These are phyloP conservation scores for Lotmaria passim DNA, from an alignment of 208 protist species.

Conservation along the genomic window DNA sequence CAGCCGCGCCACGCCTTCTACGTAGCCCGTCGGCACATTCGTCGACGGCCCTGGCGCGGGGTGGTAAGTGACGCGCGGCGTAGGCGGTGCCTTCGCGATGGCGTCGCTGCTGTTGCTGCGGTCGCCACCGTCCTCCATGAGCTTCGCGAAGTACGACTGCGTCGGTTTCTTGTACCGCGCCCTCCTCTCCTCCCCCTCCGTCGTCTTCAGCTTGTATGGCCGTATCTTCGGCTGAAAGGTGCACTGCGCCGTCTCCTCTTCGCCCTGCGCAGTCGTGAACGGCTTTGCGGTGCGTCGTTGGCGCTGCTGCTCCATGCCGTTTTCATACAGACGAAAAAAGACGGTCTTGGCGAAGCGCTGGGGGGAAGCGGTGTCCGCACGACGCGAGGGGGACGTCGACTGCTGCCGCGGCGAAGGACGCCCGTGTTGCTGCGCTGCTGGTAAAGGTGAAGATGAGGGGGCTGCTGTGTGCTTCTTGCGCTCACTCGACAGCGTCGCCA, in stretches of 20 bases:
- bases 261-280: neutral
- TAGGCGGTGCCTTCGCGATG: constrained; percentile 40
- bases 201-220: constrained; percentile 3
- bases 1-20: constrained; percentile 76
- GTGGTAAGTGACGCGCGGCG: constrained; percentile 57
- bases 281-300: constrained; percentile 1
- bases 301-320: constrained; percentile 36
- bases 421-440: too few species aligned
- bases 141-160: constrained; percentile 61
- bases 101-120: constrained; percentile 22
- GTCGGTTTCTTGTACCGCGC: constrained; percentile 59
- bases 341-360: neutral
- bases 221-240: constrained; percentile 22
- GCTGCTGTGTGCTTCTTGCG: neutral
- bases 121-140: constrained; percentile 32
- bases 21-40: constrained; percentile 72
- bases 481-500: constrained; percentile 34
- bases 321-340: constrained; percentile 36
- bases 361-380: neutral
- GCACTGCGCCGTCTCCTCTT: constrained; percentile 6
- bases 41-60: constrained; percentile 62
- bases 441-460: neutral
- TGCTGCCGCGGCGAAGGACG: neutral
- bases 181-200: neutral
- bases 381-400: neutral